Base-by-base conservation (phyloP, 257 asterid species). In the Ophiorrhiza pumila region DNA sequence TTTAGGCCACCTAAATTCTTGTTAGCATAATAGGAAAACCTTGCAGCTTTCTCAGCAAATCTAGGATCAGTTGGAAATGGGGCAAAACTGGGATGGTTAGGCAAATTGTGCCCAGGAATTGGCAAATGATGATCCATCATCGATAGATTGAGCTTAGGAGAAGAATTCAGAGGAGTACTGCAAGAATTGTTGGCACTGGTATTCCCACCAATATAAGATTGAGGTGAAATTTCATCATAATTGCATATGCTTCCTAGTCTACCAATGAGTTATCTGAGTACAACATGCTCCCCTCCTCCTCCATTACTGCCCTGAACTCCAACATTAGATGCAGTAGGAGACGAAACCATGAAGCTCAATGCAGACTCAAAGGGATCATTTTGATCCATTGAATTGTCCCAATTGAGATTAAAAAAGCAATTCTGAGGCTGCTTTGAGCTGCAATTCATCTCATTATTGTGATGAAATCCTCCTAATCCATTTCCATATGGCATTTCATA, bases 271-370 rank as follows among this genome's bases (percentile, higher is more conserved):
- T 92, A 96, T 50, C 86, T 74, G 12, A 90, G 74, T 22, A 84
- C 91, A 74, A 83, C 68, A 52, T 73, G 79, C 15, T 86, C 91
- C 39, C 79, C 83, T 71, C 80, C 77, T 37, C 58, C 71, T 68
- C n/a, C n/a, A n/a, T n/a, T n/a, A n/a, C n/a, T n/a, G n/a, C n/a
- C n/a, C n/a, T n/a, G n/a, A n/a, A n/a, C 60, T 31, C 68, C 73
- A 56, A 84, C 74, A 60, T 65, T 58, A 2, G 96, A 80, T 0
- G 85, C 77, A 0, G 87, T 83, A 20, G 97, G 96, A 12, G 97
- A 92, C 2, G 97, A 92, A 5, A 90, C 97, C 91, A 90, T 90
- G 8, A 96, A 92, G 79, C 96, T 90, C 77, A 92, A 76, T 61
- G 96, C 96, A 0, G 96, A 92, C 77, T 90, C 92, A 34, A 88